Base-by-base conservation (phyloP, 768 basidiomycete species). In the Auricularia sp. region DNA sequence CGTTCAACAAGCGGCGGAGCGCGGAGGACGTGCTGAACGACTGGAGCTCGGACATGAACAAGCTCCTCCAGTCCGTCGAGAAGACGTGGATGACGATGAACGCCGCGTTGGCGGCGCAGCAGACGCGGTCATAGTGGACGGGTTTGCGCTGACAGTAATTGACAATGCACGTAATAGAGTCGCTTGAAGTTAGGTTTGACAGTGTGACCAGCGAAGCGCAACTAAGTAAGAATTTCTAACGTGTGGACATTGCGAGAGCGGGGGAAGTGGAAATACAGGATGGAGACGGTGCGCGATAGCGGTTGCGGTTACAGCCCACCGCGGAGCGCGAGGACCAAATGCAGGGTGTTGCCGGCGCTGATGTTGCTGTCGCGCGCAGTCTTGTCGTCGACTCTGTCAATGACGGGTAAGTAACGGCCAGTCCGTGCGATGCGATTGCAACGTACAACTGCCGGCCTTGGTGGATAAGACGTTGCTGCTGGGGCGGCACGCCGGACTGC, bases 1-100 rank as follows among this genome's bases (percentile, higher is more conserved):
- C 81, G 72, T 99, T 99, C 81, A 85, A 86, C 70, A 84, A 82
- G 70, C 90, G 89, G 76, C 85, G 86, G 69, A 87, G 82, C 64
- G 84, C 91, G 1, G 95, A 98, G 72, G 94, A 97, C 70, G 88
- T 94, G 4, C 89, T 99, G 88, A 98, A 98, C 72, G 92, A 93
- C 67, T 99, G 97, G 96, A 95, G 93, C 76, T 90, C 87, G 24
- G 95, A 98, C 72, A 93, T 99, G 84, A 90, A 89, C 71, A 94
- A 90, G 77, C 77, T 99, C 71, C 80, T 99, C 66, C 84, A 89
- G 18, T 76, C 97, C 51, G 91, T 94, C 14, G 97, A 99, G 79
- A 98, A 98, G 84, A 94, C 93, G n/a, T 97, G 95, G 92, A 94
- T 94, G 92, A 89, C 89, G 44, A 88, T 94, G 83, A 93, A 93